Evolutionary conservation across 1,284 basidiomycete genomes (phyloP).

Genomic region (Fistulina hepatica): DNA sequence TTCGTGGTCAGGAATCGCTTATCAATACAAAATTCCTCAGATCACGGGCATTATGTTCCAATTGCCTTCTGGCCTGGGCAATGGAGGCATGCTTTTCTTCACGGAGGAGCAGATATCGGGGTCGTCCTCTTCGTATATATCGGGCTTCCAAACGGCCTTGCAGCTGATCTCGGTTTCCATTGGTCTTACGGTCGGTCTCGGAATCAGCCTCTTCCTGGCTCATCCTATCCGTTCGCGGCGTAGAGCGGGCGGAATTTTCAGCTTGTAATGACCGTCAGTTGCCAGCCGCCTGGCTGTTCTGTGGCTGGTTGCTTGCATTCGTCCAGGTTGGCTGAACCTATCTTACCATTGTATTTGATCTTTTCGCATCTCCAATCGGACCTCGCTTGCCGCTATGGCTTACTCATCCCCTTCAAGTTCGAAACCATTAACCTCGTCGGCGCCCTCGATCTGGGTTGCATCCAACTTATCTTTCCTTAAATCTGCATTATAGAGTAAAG

Average conservation of each 20-base stretch:
- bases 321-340: too few species aligned
- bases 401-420: too few species aligned
- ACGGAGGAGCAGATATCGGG: conserved; percentile 45
- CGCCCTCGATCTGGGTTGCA: too few species aligned
- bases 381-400: too few species aligned
- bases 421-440: too few species aligned
- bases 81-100: conserved; percentile 75
- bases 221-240: conserved; percentile 48
- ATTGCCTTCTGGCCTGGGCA: conserved; percentile 78
- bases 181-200: conserved; percentile 65
- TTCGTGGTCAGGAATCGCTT: conserved; percentile 4
- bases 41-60: conserved; percentile 81
- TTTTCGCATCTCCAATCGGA: too few species aligned
- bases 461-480: too few species aligned
- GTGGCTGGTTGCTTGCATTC: too few species aligned
- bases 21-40: conserved; percentile 21
- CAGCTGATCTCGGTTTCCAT: conserved; percentile 55
- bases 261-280: conserved; percentile 31
- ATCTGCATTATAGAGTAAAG: too few species aligned
- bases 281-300: too few species aligned
- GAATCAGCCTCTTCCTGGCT: conserved; percentile 45
- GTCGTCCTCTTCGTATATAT: conserved; percentile 43
- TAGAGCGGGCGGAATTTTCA: conserved; percentile 49
- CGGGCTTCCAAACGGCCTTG: conserved; percentile 57
- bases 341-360: too few species aligned